Percentiles rank a stretch among this genome's conserved stretches.
Evolutionary conservation across 1,284 basidiomycete species (phyloP).

Genomic region (Violaceomyces palustris): DNA sequence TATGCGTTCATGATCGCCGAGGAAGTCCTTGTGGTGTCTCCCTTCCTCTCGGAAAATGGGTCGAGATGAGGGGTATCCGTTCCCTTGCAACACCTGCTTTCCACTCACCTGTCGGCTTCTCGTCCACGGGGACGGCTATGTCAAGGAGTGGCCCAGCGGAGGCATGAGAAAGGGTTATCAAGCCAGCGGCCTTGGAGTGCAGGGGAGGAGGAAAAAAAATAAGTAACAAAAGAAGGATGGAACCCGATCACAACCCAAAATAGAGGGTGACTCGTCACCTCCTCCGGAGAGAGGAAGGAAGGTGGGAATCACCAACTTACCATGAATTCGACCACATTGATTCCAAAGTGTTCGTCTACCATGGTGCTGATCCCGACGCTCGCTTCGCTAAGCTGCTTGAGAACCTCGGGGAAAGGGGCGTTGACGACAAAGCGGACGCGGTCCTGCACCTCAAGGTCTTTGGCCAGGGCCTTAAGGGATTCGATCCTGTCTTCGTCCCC

Average conservation of each 20-base stretch:
- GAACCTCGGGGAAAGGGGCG: slow-evolving; percentile 68
- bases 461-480: slow-evolving; percentile 61
- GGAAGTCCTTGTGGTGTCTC: neutral
- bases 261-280: neutral
- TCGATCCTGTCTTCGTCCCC: slow-evolving; percentile 70
- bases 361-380: slow-evolving; percentile 90
- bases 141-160: slow-evolving; percentile 88
- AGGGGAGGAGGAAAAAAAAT: neutral
- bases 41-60: slow-evolving; percentile 1
- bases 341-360: slow-evolving; percentile 98
- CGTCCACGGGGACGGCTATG: slow-evolving; percentile 71
- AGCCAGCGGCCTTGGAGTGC: slow-evolving; percentile 63
- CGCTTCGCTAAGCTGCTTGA: slow-evolving; percentile 66
- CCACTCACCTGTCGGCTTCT: slow-evolving; percentile 61
- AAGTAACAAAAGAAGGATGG: neutral
- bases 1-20: neutral
- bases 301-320: slow-evolving; percentile 48
- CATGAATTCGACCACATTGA: slow-evolving; percentile 97
- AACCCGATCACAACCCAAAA: neutral
- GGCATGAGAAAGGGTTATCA: slow-evolving; percentile 85
- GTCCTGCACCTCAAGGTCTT: slow-evolving; percentile 63
- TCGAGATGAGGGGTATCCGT: neutral
- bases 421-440: slow-evolving; percentile 78
- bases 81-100: slow-evolving; percentile 42
- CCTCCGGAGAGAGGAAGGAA: neutral